phyloP scores from a whole-genome alignment of 371 early-diverging fungal genomes.

The Rhizomucor pusillus region DNA sequence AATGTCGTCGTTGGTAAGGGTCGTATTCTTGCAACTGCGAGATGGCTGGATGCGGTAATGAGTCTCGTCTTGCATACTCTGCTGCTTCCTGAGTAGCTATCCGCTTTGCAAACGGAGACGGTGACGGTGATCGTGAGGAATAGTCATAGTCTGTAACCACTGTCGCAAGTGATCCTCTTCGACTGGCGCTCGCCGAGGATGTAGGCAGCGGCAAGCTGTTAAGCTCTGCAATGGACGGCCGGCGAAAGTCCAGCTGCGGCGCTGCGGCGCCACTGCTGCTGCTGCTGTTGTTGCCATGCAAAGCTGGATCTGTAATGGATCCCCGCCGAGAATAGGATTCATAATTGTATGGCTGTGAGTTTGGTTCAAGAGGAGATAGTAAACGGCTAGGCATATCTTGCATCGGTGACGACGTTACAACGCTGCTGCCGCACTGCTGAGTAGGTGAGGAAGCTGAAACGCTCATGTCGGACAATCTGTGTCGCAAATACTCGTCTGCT shows the following conservation, averaged over 20 bases:
- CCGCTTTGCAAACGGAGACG: conserved; percentile 22
- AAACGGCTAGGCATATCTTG: conserved; percentile 12
- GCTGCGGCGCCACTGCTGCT: background rate
- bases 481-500: conserved; percentile 42
- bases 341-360: conserved; percentile 21
- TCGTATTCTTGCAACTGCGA: conserved; percentile 27
- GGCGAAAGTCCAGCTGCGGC: conserved; percentile 21
- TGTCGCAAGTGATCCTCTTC: conserved; percentile 41
- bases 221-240: conserved; percentile 33
- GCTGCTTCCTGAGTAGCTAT: background rate
- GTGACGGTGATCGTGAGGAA: conserved; percentile 41
- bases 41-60: conserved; percentile 33
- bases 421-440: conserved; percentile 2
- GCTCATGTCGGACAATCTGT: conserved; percentile 47
- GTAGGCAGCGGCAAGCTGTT: conserved; percentile 27
- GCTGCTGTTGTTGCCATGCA: conserved; percentile 12
- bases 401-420: conserved; percentile 6
- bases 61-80: conserved; percentile 28
- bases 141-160: conserved; percentile 32
- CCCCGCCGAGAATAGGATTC: conserved; percentile 33
- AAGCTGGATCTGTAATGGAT: conserved; percentile 32
- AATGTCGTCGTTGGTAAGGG: conserved; percentile 54
- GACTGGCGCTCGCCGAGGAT: conserved; percentile 27
- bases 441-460: conserved; percentile 17
- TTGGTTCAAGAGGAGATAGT: conserved; percentile 35